Percentiles rank a stretch among this genome's conserved stretches.
phyloP scores from a whole-genome alignment of 495 filamentous ascomycete species.

The Thermochaetoides thermophila region DNA sequence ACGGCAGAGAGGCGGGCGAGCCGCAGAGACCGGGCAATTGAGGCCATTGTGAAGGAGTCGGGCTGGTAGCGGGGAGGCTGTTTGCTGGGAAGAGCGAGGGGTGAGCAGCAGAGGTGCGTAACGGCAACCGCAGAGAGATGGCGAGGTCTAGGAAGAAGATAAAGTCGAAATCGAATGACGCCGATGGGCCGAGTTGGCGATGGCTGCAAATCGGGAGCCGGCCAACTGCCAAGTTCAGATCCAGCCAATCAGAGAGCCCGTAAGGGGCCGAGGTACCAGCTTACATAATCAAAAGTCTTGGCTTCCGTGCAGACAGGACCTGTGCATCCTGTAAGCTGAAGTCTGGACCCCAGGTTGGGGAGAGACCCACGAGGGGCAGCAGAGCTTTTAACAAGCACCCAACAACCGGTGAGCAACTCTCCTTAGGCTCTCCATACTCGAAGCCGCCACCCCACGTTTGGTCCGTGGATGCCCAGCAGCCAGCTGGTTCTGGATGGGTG shows the following conservation, averaged over 20 bases:
- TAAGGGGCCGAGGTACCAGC: conserved; percentile 8
- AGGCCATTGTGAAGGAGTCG: conserved; percentile 24
- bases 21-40: conserved; percentile 34
- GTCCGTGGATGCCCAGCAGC: too few species aligned
- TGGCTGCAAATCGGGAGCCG: conserved; percentile 4
- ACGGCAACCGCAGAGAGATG: too few species aligned
- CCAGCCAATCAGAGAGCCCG: conserved; percentile 1
- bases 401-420: too few species aligned
- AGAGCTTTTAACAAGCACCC: too few species aligned
- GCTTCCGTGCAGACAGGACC: background rate
- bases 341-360: background rate
- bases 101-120: too few species aligned
- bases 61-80: conserved; percentile 1
- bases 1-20: conserved; percentile 27
- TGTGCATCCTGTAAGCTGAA: too few species aligned
- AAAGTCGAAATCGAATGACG: conserved; percentile 8
- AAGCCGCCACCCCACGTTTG: too few species aligned
- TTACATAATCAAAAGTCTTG: conserved; percentile 3
- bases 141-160: conserved; percentile 1
- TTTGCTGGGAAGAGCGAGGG: conserved; percentile 1
- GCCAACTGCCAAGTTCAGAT: conserved; percentile 5
- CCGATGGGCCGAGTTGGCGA: conserved; percentile 1
- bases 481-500: too few species aligned
- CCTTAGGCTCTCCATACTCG: too few species aligned
- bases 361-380: background rate